phyloP scores from a whole-genome alignment of 352 stramenopile genomes.

The Globisporangium megalacanthum region DNA sequence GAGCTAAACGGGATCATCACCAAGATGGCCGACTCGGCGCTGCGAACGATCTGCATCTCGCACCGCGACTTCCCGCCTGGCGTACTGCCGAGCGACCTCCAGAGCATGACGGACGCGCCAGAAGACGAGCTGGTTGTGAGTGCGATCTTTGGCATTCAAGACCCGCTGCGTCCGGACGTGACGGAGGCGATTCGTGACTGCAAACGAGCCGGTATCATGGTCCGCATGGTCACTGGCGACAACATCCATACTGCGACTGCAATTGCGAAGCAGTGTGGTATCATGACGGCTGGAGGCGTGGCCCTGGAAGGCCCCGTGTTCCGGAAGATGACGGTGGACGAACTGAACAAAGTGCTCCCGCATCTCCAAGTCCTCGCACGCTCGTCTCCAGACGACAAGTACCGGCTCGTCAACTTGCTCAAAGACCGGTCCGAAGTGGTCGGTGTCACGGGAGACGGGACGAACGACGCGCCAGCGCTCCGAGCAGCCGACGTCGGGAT shows the following conservation, averaged over 20 bases:
- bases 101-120: constrained; percentile 45
- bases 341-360: constrained; percentile 58
- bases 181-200: constrained; percentile 92
- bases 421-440: constrained; percentile 72
- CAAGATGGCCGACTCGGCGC: constrained; percentile 73
- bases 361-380: constrained; percentile 88
- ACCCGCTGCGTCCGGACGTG: constrained; percentile 94
- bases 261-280: constrained; percentile 95
- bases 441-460: constrained; percentile 74
- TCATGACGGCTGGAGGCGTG: constrained; percentile 89
- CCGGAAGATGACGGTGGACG: constrained; percentile 67
- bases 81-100: constrained; percentile 54
- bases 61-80: constrained; percentile 63
- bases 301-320: constrained; percentile 92
- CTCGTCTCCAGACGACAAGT: constrained; percentile 96
- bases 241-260: constrained; percentile 97
- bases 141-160: constrained; percentile 95
- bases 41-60: constrained; percentile 87
- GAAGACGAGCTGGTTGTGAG: constrained; percentile 77
- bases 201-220: constrained; percentile 95
- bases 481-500: constrained; percentile 69
- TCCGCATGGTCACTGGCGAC: constrained; percentile 99
- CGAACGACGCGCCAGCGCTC: constrained; percentile 75
- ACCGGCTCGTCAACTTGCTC: constrained; percentile 90
- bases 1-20: constrained; percentile 74